These are phyloP conservation scores for Apiospora sp. DNA, from an alignment of 2,329 filamentous ascomycete species.

Conservation along the genomic window DNA sequence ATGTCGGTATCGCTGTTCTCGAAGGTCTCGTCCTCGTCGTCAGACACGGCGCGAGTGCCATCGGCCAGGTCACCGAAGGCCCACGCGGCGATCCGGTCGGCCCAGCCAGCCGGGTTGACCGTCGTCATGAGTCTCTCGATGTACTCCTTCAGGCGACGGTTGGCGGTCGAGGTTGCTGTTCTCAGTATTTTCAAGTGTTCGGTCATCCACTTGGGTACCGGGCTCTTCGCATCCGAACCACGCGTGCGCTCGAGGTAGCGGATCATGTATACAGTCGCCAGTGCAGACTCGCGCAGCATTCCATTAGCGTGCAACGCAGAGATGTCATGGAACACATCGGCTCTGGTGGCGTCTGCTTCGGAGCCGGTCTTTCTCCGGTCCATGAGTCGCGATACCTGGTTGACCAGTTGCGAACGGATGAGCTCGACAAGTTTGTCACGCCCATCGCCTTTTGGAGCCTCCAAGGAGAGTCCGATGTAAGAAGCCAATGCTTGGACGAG, in stretches of 20 bases:
- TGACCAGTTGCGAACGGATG: not conserved
- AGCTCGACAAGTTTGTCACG: not conserved
- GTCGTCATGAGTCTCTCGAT: slow-evolving; percentile 43
- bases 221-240: slow-evolving; percentile 41
- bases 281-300: slow-evolving; percentile 46
- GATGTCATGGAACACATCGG: slow-evolving; percentile 38
- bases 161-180: slow-evolving; percentile 33
- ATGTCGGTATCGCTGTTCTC: slow-evolving; percentile 33
- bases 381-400: not conserved
- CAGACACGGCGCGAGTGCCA: slow-evolving; percentile 22
- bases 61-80: slow-evolving; percentile 37
- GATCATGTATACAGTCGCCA: slow-evolving; percentile 42
- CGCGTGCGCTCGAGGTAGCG: slow-evolving; percentile 38
- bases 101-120: slow-evolving; percentile 46
- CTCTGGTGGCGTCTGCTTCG: not conserved
- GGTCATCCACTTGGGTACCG: slow-evolving; percentile 44
- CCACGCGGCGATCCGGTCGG: slow-evolving; percentile 47
- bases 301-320: slow-evolving; percentile 46
- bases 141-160: slow-evolving; percentile 41
- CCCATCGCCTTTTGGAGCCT: not conserved
- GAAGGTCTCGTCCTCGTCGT: slow-evolving; percentile 28
- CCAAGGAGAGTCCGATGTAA: not conserved
- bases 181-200: slow-evolving; percentile 44
- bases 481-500: not conserved
- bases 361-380: not conserved